Base-by-base conservation (phyloP, 257 asterid species). In the Petrea volubilis region DNA sequence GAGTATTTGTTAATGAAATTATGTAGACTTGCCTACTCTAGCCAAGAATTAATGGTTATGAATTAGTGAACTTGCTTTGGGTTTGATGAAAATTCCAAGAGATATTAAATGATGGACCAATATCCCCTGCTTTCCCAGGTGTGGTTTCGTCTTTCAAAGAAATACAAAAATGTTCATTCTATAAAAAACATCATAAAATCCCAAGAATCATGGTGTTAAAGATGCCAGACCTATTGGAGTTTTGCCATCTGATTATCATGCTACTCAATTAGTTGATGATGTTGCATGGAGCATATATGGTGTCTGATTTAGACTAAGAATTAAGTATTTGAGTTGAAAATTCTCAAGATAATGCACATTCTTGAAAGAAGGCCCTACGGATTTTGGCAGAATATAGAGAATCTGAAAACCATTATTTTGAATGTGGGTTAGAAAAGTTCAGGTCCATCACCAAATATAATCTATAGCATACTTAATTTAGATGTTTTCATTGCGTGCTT, bases 71-170 rank as follows among this genome's bases (percentile, higher is more conserved):
- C 0, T 3, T 7, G 6, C 46, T 59, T 17, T 59, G 11, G 13
- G 67, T 46, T 2, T 60, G 49, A 11, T n/a, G 1, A 10, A 2
- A 23, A 29, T 38, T 36, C 33, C 23, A 8, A 20, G 66, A 38
- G 34, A 61, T 61, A 23, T 24, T 36, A 40, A 27, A 47, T 56
- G 53, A 60, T 33, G 62, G 51, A 59, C 34, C 60, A 47, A 38
- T 38, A 15, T 63, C 27, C 31, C 25, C 69, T 17, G n/a, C 20
- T 33, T 74, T 12, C 40, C n/a, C n/a, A n/a, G n/a, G n/a, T 57
- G 62, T 46, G 34, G 34, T 62, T 65, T 65, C 14, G 29, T 33
- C 50, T 63, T 60, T 67, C 18, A 43, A 5, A 51, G 51, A 51
- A 40, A 36, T 67, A 8, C 27, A 23, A 15, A 62, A 28, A 17